phyloP scores from a whole-genome alignment of 768 basidiomycete genomes.

The Russula compacta region DNA sequence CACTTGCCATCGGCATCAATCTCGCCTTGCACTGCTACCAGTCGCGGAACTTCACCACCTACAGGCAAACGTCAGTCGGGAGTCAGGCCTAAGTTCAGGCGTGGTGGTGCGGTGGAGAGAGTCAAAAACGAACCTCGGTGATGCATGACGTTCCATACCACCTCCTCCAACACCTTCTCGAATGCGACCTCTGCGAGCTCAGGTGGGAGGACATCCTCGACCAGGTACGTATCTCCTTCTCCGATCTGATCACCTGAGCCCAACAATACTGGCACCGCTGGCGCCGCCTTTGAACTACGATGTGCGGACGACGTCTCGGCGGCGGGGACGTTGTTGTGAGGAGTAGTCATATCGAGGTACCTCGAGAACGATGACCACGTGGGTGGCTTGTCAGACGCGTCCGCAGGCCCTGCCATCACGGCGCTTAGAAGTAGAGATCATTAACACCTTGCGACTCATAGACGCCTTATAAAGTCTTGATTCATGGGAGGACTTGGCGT shows the following conservation, averaged over 20 bases:
- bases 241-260: constrained; percentile 37
- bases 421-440: too few relatives aligned
- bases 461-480: neutral
- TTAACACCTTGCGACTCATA: too few relatives aligned
- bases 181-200: constrained; percentile 51
- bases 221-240: constrained; percentile 60
- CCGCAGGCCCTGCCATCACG: too few relatives aligned
- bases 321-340: neutral
- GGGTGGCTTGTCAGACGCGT: neutral
- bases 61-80: neutral
- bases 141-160: constrained; percentile 64
- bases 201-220: constrained; percentile 46
- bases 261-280: neutral
- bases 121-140: constrained; percentile 47
- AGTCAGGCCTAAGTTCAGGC: neutral
- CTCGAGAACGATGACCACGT: neutral
- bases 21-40: constrained; percentile 54
- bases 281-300: neutral
- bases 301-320: neutral
- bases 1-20: constrained; percentile 44
- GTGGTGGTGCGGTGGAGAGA: neutral
- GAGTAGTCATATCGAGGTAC: neutral
- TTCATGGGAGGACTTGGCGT: too few relatives aligned
- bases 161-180: constrained; percentile 50
- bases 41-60: constrained; percentile 68